Evolutionary conservation across 805 yeast species (phyloP).

Genomic region (Metschnikowia baotianmanensis): DNA sequence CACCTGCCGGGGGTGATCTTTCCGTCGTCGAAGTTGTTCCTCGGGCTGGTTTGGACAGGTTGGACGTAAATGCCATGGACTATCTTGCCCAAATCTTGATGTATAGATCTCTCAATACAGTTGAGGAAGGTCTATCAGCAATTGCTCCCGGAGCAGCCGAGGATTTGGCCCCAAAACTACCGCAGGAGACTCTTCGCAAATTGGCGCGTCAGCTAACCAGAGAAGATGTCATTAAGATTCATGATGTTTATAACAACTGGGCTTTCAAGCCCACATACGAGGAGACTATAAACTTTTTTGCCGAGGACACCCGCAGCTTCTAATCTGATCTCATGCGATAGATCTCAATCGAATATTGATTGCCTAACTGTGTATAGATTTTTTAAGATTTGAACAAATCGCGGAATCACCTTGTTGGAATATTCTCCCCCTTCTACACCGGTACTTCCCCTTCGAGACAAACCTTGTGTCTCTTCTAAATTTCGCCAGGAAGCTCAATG

Average conservation of each 20-base stretch:
- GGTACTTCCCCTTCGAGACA: background rate
- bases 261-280: conserved; percentile 72
- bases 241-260: conserved; percentile 63
- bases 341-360: background rate
- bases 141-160: conserved; percentile 83
- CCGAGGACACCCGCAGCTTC: conserved; percentile 18
- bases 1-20: conserved; percentile 36
- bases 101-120: conserved; percentile 38
- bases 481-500: conserved; percentile 22
- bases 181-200: conserved; percentile 39
- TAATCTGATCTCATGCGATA: too few species aligned
- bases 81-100: conserved; percentile 46
- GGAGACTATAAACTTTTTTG: conserved; percentile 17
- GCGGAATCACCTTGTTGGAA: too few species aligned
- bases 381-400: too few species aligned
- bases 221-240: conserved; percentile 54
- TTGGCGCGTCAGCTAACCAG: conserved; percentile 47
- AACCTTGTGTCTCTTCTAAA: background rate
- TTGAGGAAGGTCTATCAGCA: conserved; percentile 45
- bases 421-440: too few species aligned
- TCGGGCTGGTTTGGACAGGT: conserved; percentile 22
- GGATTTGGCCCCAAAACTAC: conserved; percentile 36
- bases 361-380: too few species aligned
- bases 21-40: conserved; percentile 59
- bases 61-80: conserved; percentile 58